Evolutionary conservation across 164 flowering plant genomes (phyloP), one percentile per base, ranked within the genome.

Genomic region (Umbilicus rupestris): DNA sequence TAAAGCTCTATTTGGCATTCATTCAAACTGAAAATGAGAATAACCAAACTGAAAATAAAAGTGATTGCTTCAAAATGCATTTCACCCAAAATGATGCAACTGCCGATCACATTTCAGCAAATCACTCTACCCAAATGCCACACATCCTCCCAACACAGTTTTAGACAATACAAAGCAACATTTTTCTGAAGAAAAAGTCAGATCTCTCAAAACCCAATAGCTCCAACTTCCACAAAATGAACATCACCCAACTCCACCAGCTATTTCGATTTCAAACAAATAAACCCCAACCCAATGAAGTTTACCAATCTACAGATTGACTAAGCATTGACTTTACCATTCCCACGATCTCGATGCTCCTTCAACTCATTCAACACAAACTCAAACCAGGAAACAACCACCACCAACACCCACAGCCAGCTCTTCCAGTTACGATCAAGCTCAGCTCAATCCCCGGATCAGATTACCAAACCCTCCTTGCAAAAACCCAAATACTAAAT

Each of bases 251-350:
- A 24, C 11, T 24, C 11, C 59, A 24, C 2, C 24, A 49, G 55
- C 55, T n/a, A 49, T 50, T 26, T 49, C 10, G 20, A 49, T 49
- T 49, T 14, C 14, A 49, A 49, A n/a, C 9, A 9, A n/a, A 28
- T 12, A 3, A 12, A 52, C 26, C 59, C 16, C 59, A 52, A 52
- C 31, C 59, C 11, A 52, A 52, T 11, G 2, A 24, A 52, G 22
- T 9, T 10, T 5, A 52, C 17, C 31, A 26, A 52, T 52, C 30
- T 26, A 10, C 26, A 52, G 16, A 11, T 24, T 24, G 59, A 52
- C 59, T 11, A 26, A 52, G 31, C 59, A 52, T 52, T 52, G 59
- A 26, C 30, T 52, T 28, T 52, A 52, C 59, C 59, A 52, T 52
- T 52, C 16, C 30, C 31, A 26, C 5, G 31, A 52, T 52, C 59